phyloP scores from a whole-genome alignment of 306 rosid species.

The Alnus rubra region DNA sequence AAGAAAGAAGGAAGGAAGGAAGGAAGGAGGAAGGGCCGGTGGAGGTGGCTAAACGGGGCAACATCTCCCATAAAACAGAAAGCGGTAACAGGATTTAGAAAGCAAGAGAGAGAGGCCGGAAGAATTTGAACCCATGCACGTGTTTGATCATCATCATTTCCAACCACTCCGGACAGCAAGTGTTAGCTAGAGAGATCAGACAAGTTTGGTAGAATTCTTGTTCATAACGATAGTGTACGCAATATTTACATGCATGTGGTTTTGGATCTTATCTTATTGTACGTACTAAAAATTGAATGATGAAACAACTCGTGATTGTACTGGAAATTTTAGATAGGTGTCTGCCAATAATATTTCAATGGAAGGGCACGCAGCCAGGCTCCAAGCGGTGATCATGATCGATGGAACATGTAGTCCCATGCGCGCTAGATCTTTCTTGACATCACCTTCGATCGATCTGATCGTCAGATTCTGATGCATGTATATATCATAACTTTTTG shows the following conservation, averaged over 20 bases:
- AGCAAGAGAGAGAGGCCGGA: neutral
- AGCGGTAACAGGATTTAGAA: neutral
- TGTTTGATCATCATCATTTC: neutral
- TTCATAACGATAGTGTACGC: neutral
- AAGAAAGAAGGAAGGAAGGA: too few species aligned
- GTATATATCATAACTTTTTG: neutral
- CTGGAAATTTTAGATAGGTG: too few species aligned
- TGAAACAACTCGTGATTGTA: too few species aligned
- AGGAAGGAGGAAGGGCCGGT: too few species aligned
- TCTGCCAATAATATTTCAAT: neutral
- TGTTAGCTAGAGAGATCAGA: neutral
- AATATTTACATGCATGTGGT: neutral
- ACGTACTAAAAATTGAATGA: too few species aligned
- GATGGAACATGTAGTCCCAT: neutral
- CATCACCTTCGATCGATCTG: too few species aligned
- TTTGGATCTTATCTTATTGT: neutral
- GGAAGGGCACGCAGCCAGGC: too few species aligned
- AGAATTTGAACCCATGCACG: neutral
- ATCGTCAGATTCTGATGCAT: too few species aligned
- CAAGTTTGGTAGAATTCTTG: neutral
- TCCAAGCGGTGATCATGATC: neutral
- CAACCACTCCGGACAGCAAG: too few species aligned
- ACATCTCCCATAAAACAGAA: constrained; percentile 3
- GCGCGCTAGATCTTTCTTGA: too few species aligned
- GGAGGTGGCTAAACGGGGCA: too few species aligned